phyloP scores from a whole-genome alignment of 148 eudicot species.

The Vaccinium myrtillus region DNA sequence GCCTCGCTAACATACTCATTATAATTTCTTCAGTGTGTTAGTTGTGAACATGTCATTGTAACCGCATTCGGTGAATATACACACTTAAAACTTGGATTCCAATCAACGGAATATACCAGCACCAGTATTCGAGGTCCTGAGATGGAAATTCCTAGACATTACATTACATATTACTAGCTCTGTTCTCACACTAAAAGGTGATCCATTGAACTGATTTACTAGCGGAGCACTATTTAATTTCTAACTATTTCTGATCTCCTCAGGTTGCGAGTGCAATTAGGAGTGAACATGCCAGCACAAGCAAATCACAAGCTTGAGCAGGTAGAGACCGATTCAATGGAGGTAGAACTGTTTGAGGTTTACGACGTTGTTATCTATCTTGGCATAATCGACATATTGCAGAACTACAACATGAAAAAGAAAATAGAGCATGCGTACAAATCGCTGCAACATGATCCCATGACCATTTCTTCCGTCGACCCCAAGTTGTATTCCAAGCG shows the following conservation, averaged over 20 bases:
- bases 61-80: too few species aligned
- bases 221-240: not conserved
- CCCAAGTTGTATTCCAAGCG: conserved; percentile 72
- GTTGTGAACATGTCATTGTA: too few species aligned
- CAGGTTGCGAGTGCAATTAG: conserved; percentile 90
- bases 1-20: too few species aligned
- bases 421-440: conserved; percentile 72
- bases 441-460: conserved; percentile 59
- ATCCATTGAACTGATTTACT: not conserved
- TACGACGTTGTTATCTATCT: conserved; percentile 92
- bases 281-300: conserved; percentile 96
- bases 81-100: too few species aligned
- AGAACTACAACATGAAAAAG: conserved; percentile 79
- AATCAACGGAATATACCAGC: not conserved
- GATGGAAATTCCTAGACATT: not conserved
- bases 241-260: not conserved
- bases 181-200: not conserved
- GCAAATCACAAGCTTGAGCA: conserved; percentile 63
- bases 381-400: conserved; percentile 92
- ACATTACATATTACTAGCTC: not conserved
- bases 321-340: conserved; percentile 48
- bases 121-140: not conserved
- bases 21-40: too few species aligned
- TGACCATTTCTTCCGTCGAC: conserved; percentile 68
- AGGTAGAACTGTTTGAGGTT: conserved; percentile 85